phyloP scores from a whole-genome alignment of 331 rosid genomes.

The Stylosanthes scabra region DNA sequence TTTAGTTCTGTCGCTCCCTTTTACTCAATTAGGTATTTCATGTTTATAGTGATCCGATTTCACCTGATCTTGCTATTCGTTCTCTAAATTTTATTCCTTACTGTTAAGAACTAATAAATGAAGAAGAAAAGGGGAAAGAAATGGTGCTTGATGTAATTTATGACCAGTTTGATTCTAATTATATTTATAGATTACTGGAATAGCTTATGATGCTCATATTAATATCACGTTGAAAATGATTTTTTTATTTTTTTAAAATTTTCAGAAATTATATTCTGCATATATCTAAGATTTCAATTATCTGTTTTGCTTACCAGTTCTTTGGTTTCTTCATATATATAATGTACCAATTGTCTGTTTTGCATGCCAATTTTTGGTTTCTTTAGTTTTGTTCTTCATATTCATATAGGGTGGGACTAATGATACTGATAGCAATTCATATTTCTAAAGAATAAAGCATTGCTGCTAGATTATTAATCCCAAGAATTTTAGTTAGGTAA shows the following conservation, averaged over 20 bases:
- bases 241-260: too few species aligned
- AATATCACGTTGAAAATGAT: not conserved
- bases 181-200: not conserved
- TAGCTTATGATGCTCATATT: not conserved
- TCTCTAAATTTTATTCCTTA: not conserved
- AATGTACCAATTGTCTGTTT: too few species aligned
- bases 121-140: too few species aligned
- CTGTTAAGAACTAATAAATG: not conserved
- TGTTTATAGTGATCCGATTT: not conserved
- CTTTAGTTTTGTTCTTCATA: not conserved
- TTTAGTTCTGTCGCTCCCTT: not conserved
- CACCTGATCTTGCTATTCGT: conserved; percentile 9
- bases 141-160: not conserved
- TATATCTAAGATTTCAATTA: not conserved
- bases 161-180: not conserved
- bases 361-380: too few species aligned
- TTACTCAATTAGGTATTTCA: conserved; percentile 4
- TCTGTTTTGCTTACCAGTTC: not conserved
- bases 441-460: conserved; percentile 4
- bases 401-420: not conserved
- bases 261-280: not conserved
- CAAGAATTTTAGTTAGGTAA: not conserved
- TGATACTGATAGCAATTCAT: not conserved
- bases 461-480: not conserved
- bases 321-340: not conserved